Evolutionary conservation across 2,329 filamentous ascomycete genomes (phyloP), one percentile per base, ranked within the genome.

Genomic region (Diaporthe velutina): DNA sequence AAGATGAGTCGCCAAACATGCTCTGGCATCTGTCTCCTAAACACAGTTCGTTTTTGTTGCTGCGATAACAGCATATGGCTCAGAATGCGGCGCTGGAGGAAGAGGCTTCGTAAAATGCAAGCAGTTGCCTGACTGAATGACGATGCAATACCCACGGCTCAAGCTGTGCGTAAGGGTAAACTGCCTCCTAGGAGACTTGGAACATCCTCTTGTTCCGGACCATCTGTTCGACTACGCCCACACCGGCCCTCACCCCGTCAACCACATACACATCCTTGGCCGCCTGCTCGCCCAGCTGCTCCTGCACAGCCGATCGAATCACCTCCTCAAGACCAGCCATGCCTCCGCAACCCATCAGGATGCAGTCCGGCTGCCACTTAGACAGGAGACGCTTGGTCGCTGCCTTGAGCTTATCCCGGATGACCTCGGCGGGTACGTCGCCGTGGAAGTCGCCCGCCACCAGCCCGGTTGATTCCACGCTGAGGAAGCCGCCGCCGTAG

Each of bases 271-370:
- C 80, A 2, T 79, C 79, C 45, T 86, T 85, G 72, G 86, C 93
- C 60, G 87, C 86, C 15, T 88, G 84, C n/a, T 87, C 82, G 1
- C 93, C 93, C 73, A 93, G 87, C 67, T 90, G 87, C 74, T 93
- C 91, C 0, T 89, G 80, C 48, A 94, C 93, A 0, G 93, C 93
- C 57, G 90, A 88, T 45, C 93, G 89, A 52, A 98, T 95, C 74
- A 93, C 93, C 54, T 91, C 87, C 79, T 97, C 93, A 84, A 98
- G 88, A 0, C 95, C 96, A 1, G 93, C 92, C 96, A 98, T 98
- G 0, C 95, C 96, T 3, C 94, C 96, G 82, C 96, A 98, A 0
- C 96, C 96, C 86, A 98, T 89, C 80, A 95, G 93, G 10, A 98
- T 90, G 33, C 92, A 93, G 6, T 87, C 86, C 0, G 96, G 89